A percentile compares a stretch with the other conserved stretches of the same genome.
These are phyloP conservation scores for Diutina mesorugosa DNA, from an alignment of 1,139 yeast species.

Conservation along the genomic window DNA sequence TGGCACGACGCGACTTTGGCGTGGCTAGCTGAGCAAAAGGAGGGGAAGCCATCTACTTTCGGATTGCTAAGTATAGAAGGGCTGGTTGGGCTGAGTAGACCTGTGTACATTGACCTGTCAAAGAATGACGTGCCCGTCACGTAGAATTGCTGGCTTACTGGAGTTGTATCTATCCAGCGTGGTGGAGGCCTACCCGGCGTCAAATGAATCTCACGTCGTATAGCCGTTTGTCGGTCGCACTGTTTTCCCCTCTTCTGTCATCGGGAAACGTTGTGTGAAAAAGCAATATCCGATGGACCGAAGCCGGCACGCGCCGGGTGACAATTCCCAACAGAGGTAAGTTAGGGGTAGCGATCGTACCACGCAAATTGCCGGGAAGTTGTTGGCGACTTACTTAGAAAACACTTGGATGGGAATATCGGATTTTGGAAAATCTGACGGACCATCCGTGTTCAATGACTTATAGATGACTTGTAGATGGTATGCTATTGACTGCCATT, in stretches of 20 bases:
- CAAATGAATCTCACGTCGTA: background rate
- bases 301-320: background rate
- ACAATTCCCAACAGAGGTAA: background rate
- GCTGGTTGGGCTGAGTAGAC: background rate
- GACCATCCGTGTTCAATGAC: background rate
- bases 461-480: background rate
- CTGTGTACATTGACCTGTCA: too few species aligned
- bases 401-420: background rate
- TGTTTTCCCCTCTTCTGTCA: background rate
- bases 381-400: background rate
- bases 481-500: background rate
- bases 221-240: background rate
- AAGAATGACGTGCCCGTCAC: background rate
- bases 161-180: background rate
- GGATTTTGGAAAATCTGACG: too few species aligned
- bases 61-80: background rate
- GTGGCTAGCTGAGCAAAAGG: background rate
- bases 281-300: background rate
- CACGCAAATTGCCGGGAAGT: background rate
- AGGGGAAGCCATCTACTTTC: background rate
- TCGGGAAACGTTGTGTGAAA: background rate
- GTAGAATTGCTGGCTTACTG: background rate
- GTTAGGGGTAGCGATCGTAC: background rate
- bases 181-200: background rate
- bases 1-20: background rate